phyloP scores from a whole-genome alignment of 352 stramenopile species.

The Aphanomyces cochlioides region DNA sequence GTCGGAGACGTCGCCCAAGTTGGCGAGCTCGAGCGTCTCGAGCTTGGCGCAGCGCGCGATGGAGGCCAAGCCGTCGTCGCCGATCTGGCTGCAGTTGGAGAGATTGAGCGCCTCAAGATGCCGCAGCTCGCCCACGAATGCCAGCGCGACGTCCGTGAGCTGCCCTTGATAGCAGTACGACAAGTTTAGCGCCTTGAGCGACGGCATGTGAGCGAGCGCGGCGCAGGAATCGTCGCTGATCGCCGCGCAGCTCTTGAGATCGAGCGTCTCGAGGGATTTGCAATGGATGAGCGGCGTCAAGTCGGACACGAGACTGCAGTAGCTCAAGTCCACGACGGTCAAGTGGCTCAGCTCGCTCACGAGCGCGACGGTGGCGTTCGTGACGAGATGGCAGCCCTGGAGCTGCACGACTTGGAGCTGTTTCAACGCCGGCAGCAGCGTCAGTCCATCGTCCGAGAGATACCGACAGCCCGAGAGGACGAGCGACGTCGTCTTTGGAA shows the following conservation, averaged over 20 bases:
- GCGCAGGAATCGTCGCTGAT: slow-evolving; percentile 54
- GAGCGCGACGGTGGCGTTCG: slow-evolving; percentile 44
- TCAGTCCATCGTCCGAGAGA: slow-evolving; percentile 13
- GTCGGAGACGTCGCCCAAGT: slow-evolving; percentile 70
- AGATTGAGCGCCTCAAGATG: slow-evolving; percentile 70
- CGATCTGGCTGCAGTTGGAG: slow-evolving; percentile 77
- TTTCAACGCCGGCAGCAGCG: background rate
- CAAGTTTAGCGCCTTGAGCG: slow-evolving; percentile 60
- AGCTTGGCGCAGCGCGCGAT: slow-evolving; percentile 56
- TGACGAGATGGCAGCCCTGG: slow-evolving; percentile 59
- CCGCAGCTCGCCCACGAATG: slow-evolving; percentile 41
- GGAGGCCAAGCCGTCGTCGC: slow-evolving; percentile 49
- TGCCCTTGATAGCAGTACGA: slow-evolving; percentile 81
- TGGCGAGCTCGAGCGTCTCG: slow-evolving; percentile 65
- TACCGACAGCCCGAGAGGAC: background rate
- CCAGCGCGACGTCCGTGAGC: slow-evolving; percentile 60
- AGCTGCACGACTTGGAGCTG: slow-evolving; percentile 39
- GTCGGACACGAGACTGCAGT: slow-evolving; percentile 61
- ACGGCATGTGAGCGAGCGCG: slow-evolving; percentile 39
- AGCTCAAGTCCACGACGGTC: slow-evolving; percentile 50
- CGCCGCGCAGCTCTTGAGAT: slow-evolving; percentile 75
- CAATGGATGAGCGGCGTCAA: slow-evolving; percentile 33
- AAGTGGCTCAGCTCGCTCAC: slow-evolving; percentile 42
- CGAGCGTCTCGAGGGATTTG: slow-evolving; percentile 36
- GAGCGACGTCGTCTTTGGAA: background rate